Percentiles rank a stretch among this genome's conserved stretches.
These are phyloP conservation scores for Mortierella sp. DNA, from an alignment of 371 early-diverging fungal genomes.

Conservation along the genomic window DNA sequence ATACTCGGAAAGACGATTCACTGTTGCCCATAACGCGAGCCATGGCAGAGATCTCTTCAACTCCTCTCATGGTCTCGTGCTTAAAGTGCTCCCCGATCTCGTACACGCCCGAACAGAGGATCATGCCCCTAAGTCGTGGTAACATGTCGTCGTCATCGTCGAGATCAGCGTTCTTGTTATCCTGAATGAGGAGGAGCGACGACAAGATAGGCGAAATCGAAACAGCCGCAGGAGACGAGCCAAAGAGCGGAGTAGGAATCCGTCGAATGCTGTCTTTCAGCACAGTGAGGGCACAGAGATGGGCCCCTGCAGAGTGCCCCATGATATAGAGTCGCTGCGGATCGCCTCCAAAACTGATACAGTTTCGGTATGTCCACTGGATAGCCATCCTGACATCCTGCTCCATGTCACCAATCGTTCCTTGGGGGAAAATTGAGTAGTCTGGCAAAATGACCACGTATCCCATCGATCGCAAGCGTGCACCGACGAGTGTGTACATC, in stretches of 20 bases:
- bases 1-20: constrained; percentile 22
- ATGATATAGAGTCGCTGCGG: constrained; percentile 35
- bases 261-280: constrained; percentile 36
- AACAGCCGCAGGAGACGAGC: constrained; percentile 23
- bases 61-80: constrained; percentile 73
- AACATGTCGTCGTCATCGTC: constrained; percentile 18
- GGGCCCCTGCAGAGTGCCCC: constrained; percentile 54
- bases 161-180: too few species aligned
- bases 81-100: constrained; percentile 71
- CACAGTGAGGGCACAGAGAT: constrained; percentile 39
- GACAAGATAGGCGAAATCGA: constrained; percentile 29
- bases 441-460: constrained; percentile 82
- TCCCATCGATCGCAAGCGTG: constrained; percentile 71
- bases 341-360: constrained; percentile 46
- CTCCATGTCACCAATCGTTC: constrained; percentile 67
- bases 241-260: constrained; percentile 26
- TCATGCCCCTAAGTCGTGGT: constrained; percentile 49
- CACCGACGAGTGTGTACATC: constrained; percentile 73
- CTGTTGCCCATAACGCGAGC: constrained; percentile 71
- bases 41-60: constrained; percentile 83
- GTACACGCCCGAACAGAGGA: constrained; percentile 68
- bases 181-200: constrained; percentile 14
- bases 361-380: constrained; percentile 68
- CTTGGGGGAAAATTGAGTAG: constrained; percentile 76
- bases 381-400: constrained; percentile 72